A percentile compares a stretch with the other conserved stretches of the same genome.
These are phyloP conservation scores for Sporothrix luriei DNA, from an alignment of 2,329 filamentous ascomycete species.

Conservation along the genomic window DNA sequence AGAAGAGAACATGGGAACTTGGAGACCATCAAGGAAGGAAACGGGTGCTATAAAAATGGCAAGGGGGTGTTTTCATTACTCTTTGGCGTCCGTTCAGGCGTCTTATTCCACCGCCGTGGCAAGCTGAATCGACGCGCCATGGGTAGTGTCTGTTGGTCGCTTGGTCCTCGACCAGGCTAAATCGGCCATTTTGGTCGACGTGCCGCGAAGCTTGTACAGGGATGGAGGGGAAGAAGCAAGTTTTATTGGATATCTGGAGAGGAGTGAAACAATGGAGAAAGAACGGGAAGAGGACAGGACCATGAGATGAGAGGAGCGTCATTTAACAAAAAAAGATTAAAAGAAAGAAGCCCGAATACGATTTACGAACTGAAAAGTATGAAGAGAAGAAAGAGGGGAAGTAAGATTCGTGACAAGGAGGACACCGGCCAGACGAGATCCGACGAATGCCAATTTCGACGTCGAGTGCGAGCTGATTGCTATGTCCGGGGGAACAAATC, in stretches of 20 bases:
- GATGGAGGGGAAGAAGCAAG: slow-evolving; percentile 21
- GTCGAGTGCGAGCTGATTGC: too few species aligned
- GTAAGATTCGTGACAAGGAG: background rate
- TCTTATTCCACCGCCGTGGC: background rate
- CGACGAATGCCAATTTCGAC: too few species aligned
- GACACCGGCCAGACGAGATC: too few species aligned
- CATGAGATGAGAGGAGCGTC: background rate
- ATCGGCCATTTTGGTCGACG: slow-evolving; percentile 10
- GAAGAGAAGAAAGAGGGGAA: background rate
- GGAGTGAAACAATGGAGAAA: background rate
- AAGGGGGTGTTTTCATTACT: background rate
- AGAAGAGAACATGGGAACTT: background rate
- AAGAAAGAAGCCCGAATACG: background rate
- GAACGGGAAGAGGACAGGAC: background rate
- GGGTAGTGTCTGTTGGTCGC: background rate
- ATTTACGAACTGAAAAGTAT: background rate
- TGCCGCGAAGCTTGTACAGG: slow-evolving; percentile 15
- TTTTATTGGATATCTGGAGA: slow-evolving; percentile 1
- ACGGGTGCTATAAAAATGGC: background rate
- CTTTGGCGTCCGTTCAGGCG: too few species aligned
- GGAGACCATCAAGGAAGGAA: background rate
- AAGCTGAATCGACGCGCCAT: background rate
- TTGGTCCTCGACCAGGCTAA: background rate
- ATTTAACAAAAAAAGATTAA: background rate
- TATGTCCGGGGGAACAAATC: background rate